Evolutionary conservation across 371 early-diverging fungal genomes (phyloP).

Genomic region (Zychaea mexicana): DNA sequence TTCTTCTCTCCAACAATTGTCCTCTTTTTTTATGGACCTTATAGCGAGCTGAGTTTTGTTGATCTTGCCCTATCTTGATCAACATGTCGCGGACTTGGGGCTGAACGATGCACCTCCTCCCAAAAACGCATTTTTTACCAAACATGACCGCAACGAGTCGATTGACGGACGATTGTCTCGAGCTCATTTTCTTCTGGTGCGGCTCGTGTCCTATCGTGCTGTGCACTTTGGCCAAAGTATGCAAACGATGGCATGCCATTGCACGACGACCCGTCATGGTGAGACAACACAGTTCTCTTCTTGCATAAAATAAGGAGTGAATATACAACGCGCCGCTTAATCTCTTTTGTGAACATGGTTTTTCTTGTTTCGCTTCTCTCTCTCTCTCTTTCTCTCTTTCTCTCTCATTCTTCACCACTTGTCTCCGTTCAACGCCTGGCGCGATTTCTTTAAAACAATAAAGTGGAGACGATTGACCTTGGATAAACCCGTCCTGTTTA

Average conservation of each 20-base stretch:
- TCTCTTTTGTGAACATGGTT: neutral
- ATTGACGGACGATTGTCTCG: conserved; percentile 8
- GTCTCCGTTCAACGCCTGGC: neutral
- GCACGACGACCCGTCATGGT: conserved; percentile 12
- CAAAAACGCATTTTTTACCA: neutral
- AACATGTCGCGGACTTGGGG: no score
- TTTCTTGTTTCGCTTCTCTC: neutral
- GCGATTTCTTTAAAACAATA: neutral
- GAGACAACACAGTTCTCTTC: no score
- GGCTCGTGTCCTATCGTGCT: conserved; percentile 10
- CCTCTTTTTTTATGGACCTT: no score
- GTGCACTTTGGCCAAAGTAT: conserved; percentile 11
- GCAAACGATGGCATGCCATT: conserved; percentile 11
- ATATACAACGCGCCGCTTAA: no score
- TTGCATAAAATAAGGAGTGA: no score
- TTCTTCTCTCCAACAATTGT: no score
- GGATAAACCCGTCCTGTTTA: conserved; percentile 9
- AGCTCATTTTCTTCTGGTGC: conserved; percentile 8
- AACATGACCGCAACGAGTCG: neutral
- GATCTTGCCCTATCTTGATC: no score
- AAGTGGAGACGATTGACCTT: conserved; percentile 12
- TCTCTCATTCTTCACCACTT: neutral
- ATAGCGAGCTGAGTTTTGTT: no score
- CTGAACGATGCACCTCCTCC: no score
- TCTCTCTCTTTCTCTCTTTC: neutral